These are phyloP conservation scores for Paramecium sonneborni DNA, from an alignment of 73 alveolate genomes.

Conservation along the genomic window DNA sequence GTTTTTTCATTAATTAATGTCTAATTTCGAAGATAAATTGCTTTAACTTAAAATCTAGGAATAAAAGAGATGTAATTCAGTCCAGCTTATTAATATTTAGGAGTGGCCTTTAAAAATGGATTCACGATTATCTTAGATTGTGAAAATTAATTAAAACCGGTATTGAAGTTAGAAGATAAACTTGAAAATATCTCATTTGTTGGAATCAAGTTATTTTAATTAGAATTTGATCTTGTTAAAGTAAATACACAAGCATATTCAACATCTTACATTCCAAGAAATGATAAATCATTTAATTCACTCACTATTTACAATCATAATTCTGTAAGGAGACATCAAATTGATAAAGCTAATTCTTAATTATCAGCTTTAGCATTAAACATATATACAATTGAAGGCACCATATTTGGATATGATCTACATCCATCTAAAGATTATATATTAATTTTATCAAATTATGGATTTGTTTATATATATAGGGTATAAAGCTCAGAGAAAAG, in stretches of 20 bases:
- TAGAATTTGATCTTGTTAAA: constrained; percentile 30
- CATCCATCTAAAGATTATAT: constrained; percentile 39
- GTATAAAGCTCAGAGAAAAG: not conserved
- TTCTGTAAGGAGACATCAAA: constrained; percentile 30
- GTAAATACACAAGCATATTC: not conserved
- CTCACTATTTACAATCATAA: not conserved
- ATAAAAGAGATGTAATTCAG: not conserved
- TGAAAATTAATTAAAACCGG: constrained; percentile 31
- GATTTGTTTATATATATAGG: constrained; percentile 11
- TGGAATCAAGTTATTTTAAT: not conserved
- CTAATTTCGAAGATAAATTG: not conserved
- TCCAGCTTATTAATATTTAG: constrained; percentile 25
- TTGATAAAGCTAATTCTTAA: not conserved
- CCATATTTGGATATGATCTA: constrained; percentile 33
- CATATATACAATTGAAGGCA: constrained; percentile 29
- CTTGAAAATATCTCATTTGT: not conserved
- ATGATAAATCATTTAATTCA: constrained; percentile 25
- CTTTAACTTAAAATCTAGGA: constrained; percentile 20
- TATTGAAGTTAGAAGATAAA: constrained; percentile 8
- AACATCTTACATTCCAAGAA: constrained; percentile 19
- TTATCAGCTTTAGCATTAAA: constrained; percentile 35
- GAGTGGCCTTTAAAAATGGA: constrained; percentile 41
- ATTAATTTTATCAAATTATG: not conserved
- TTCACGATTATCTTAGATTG: constrained; percentile 26
- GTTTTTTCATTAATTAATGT: not conserved